Evolutionary conservation across 306 rosid species (phyloP).

Genomic region (Senna tora): DNA sequence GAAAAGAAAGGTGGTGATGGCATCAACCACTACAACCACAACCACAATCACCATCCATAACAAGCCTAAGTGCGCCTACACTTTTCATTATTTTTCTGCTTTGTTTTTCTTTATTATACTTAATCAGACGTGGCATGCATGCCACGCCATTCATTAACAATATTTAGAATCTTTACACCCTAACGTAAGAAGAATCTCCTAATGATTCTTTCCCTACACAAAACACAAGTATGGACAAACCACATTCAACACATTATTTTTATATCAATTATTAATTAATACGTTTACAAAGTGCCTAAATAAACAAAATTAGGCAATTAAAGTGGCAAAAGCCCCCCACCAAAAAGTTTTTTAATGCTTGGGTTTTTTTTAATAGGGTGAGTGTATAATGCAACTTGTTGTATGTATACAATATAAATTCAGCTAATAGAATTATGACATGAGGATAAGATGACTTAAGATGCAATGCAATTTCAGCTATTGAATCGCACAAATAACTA

Average conservation of each 20-base stretch:
- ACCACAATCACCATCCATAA: slow-evolving; percentile 42
- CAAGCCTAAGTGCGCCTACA: slow-evolving; percentile 35
- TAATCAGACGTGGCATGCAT: slow-evolving; percentile 65
- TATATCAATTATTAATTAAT: neutral
- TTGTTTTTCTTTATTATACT: slow-evolving; percentile 22
- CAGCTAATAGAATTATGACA: too few relatives aligned
- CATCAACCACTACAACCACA: slow-evolving; percentile 44
- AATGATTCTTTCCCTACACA: slow-evolving; percentile 38
- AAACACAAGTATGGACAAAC: slow-evolving; percentile 2
- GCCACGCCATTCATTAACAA: slow-evolving; percentile 42
- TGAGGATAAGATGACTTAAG: too few relatives aligned
- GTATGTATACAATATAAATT: too few relatives aligned
- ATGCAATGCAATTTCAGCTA: too few relatives aligned
- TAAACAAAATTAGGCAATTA: slow-evolving; percentile 20
- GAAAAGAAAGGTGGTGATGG: slow-evolving; percentile 60
- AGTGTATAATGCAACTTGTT: too few relatives aligned
- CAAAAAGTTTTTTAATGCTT: slow-evolving; percentile 42
- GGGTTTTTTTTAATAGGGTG: too few relatives aligned
- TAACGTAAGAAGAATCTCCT: slow-evolving; percentile 62
- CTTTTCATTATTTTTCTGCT: slow-evolving; percentile 34
- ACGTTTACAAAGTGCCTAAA: neutral
- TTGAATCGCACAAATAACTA: too few relatives aligned
- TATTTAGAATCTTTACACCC: slow-evolving; percentile 55
- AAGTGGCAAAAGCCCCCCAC: slow-evolving; percentile 24
- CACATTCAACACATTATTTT: slow-evolving; percentile 18